A percentile compares a stretch with the other conserved stretches of the same genome.
These are phyloP conservation scores for Rhamnella rubrinervis DNA, from an alignment of 331 rosid species.

Conservation along the genomic window DNA sequence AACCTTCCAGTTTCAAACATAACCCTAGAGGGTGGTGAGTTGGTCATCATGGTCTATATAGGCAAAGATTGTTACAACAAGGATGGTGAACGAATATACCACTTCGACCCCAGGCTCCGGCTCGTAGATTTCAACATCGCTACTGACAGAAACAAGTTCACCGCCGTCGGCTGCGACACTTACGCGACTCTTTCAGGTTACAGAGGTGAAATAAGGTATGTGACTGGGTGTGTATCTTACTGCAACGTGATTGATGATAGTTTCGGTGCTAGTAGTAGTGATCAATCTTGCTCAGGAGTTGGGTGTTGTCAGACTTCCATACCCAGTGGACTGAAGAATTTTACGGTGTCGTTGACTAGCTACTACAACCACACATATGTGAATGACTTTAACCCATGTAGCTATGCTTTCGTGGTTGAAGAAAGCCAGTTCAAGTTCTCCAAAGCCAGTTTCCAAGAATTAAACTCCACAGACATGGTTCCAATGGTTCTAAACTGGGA, in stretches of 20 bases:
- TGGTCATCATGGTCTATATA: neutral
- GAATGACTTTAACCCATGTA: neutral
- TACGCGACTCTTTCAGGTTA: neutral
- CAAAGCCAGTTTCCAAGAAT: neutral
- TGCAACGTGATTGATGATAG: neutral
- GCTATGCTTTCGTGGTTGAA: neutral
- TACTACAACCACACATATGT: neutral
- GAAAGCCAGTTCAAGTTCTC: neutral
- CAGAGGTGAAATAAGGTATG: neutral
- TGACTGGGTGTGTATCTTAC: neutral
- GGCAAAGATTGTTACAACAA: neutral
- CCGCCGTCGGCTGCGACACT: constrained; percentile 19
- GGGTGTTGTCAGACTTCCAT: constrained; percentile 7
- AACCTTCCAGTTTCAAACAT: neutral
- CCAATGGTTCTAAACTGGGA: constrained; percentile 23
- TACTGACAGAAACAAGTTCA: constrained; percentile 2
- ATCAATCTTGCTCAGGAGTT: neutral
- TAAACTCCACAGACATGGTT: neutral
- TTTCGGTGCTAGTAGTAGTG: neutral
- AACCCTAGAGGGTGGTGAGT: neutral
- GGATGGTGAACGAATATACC: neutral
- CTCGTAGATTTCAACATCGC: neutral
- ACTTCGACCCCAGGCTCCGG: neutral
- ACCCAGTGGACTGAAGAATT: neutral
- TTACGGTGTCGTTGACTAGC: neutral